Conservation (phyloP, 1,284 basidiomycete genomes). For the Rhodotorula sp. region DNA sequence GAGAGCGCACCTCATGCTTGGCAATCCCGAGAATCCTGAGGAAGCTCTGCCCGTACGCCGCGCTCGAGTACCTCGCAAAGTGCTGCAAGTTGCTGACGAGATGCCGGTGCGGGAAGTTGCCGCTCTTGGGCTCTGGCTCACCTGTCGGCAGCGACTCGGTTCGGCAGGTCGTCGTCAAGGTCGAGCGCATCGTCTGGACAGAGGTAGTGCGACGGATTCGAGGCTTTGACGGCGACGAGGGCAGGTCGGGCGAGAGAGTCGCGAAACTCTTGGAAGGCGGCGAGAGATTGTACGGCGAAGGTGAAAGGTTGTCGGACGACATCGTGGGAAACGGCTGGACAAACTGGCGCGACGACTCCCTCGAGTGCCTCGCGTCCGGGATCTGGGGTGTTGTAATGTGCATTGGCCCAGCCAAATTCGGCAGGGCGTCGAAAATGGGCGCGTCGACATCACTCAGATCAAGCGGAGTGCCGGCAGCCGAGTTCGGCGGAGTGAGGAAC, state of each 20-base stretch:
- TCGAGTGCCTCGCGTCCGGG: too few species aligned
- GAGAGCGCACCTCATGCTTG: conserved; percentile 20
- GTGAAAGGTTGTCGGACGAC: too few species aligned
- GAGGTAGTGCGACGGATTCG: background rate
- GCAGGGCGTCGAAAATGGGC: background rate
- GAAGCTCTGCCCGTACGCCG: conserved; percentile 54
- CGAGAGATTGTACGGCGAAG: too few species aligned
- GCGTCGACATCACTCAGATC: background rate
- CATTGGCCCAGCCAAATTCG: too few species aligned
- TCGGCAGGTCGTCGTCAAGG: conserved; percentile 24
- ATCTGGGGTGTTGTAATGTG: too few species aligned
- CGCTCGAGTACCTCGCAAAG: conserved; percentile 55
- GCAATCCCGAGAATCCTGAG: conserved; percentile 55
- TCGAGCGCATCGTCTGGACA: conserved; percentile 25
- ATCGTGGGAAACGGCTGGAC: too few species aligned
- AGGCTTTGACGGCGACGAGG: background rate
- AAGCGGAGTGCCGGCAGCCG: background rate
- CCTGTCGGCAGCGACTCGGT: conserved; percentile 2
- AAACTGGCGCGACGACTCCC: too few species aligned
- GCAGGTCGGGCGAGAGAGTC: background rate
- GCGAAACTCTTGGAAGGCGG: too few species aligned
- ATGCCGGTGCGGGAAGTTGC: conserved; percentile 52
- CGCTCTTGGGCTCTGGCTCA: conserved; percentile 33
- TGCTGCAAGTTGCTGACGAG: conserved; percentile 54
- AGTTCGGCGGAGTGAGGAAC: background rate